These are phyloP conservation scores for Lasiodiplodia theobromae DNA, from an alignment of 2,329 filamentous ascomycete species.

Conservation along the genomic window DNA sequence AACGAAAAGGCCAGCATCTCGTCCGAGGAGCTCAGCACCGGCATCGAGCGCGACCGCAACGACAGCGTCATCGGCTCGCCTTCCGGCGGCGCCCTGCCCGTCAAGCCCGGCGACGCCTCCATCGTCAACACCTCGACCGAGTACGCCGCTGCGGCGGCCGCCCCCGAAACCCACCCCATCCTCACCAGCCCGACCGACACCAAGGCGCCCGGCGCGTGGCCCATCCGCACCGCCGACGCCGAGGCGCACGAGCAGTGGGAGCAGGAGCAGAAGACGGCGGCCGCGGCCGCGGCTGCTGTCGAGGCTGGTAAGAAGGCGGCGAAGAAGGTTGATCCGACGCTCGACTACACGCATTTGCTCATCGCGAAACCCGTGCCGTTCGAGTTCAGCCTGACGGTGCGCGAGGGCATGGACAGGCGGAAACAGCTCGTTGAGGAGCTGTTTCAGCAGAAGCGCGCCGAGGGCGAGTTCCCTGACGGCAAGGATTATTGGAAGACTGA, in stretches of 20 bases:
- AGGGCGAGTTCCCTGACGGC: conserved; percentile 48
- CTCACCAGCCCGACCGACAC: neutral
- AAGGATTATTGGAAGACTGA: conserved; percentile 48
- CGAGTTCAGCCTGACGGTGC: conserved; percentile 49
- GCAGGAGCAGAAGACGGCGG: conserved; percentile 14
- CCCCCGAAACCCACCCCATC: neutral
- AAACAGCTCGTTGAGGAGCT: conserved; percentile 42
- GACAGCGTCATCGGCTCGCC: conserved; percentile 13
- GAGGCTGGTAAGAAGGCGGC: conserved; percentile 32
- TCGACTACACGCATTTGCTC: conserved; percentile 53
- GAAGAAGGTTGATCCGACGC: conserved; percentile 48
- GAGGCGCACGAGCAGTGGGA: conserved; percentile 16
- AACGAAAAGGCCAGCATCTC: conserved; percentile 46
- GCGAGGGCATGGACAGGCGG: conserved; percentile 39
- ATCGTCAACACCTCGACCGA: neutral
- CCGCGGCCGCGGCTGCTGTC: neutral
- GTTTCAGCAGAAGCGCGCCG: conserved; percentile 45
- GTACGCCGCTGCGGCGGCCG: conserved; percentile 8
- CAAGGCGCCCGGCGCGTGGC: conserved; percentile 16
- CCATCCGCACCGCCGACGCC: neutral
- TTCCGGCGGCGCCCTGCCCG: too few species aligned
- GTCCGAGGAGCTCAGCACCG: conserved; percentile 45
- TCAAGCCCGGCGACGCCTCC: neutral
- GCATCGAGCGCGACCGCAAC: conserved; percentile 17
- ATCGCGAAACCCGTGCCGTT: conserved; percentile 57